phyloP scores from a whole-genome alignment of 2,329 filamentous ascomycete species.

The Didymella glomerata region DNA sequence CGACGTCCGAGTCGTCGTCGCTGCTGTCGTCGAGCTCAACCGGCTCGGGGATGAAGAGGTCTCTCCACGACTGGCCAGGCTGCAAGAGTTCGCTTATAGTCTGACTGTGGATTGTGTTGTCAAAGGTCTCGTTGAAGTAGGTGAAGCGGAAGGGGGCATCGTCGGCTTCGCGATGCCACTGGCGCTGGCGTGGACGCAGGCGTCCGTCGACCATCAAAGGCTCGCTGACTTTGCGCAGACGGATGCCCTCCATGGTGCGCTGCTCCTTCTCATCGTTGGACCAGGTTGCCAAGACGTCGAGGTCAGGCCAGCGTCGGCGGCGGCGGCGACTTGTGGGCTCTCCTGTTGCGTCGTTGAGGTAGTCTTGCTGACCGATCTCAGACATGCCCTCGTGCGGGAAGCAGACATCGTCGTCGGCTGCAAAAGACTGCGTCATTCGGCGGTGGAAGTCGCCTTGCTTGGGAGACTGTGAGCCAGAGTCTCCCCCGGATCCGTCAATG shows the following conservation, averaged over 20 bases:
- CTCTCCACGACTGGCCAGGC: conserved; percentile 80
- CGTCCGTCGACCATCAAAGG: conserved; percentile 91
- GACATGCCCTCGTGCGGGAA: conserved; percentile 83
- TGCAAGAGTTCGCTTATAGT: conserved; percentile 93
- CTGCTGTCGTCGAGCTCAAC: conserved; percentile 68
- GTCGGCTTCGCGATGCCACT: conserved; percentile 88
- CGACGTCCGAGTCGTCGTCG: conserved; percentile 70
- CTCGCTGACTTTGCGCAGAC: conserved; percentile 91
- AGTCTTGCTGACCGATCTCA: conserved; percentile 81
- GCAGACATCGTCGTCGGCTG: conserved; percentile 88
- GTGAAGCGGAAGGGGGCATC: conserved; percentile 95
- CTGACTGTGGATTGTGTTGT: conserved; percentile 94
- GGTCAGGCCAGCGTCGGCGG: conserved; percentile 81
- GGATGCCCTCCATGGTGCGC: conserved; percentile 76
- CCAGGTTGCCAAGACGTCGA: conserved; percentile 87
- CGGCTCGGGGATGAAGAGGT: conserved; percentile 92
- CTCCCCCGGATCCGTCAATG: conserved; percentile 65
- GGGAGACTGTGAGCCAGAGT: conserved; percentile 38
- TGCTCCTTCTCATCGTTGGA: conserved; percentile 88
- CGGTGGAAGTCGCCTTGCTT: conserved; percentile 40
- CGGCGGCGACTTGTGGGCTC: conserved; percentile 55
- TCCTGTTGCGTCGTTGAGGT: conserved; percentile 57
- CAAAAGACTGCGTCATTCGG: conserved; percentile 57
- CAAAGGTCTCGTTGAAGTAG: conserved; percentile 98
- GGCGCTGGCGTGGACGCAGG: conserved; percentile 76